These are phyloP conservation scores for Groenewaldozyma auringiensis DNA, from an alignment of 1,139 yeast genomes.

Conservation along the genomic window DNA sequence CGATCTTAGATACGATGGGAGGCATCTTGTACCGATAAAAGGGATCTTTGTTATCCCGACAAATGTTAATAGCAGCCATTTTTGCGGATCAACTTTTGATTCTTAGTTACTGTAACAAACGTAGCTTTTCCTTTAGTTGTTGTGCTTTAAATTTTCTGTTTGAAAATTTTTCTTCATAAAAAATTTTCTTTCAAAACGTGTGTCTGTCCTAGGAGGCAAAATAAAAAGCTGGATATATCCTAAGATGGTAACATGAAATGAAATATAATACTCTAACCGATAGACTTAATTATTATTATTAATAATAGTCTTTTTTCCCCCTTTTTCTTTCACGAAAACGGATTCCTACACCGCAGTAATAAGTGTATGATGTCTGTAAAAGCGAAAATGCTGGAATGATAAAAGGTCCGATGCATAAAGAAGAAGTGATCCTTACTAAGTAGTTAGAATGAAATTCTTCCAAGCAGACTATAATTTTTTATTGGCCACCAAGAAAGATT, in stretches of 20 bases:
- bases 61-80: slow-evolving; percentile 87
- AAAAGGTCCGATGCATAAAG: slow-evolving; percentile 7
- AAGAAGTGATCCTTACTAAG: not conserved
- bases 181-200: not conserved
- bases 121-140: not conserved
- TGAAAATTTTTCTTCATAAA: too few species aligned
- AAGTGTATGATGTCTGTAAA: not conserved
- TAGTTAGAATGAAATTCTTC: too few species aligned
- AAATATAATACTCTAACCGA: too few species aligned
- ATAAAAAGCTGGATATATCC: too few species aligned
- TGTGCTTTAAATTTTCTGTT: not conserved
- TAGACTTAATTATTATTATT: too few species aligned
- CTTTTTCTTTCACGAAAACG: not conserved
- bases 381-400: not conserved
- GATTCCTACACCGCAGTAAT: not conserved
- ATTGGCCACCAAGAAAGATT: too few species aligned
- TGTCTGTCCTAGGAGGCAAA: not conserved
- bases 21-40: slow-evolving; percentile 99
- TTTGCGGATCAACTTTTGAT: slow-evolving; percentile 5
- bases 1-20: slow-evolving; percentile 91
- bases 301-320: too few species aligned
- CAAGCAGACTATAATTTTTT: too few species aligned
- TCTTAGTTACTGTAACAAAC: not conserved
- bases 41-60: slow-evolving; percentile 97
- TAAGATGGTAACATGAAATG: too few species aligned